Conservation (phyloP, 257 asterid species). For the Voacanga thouarsii region DNA sequence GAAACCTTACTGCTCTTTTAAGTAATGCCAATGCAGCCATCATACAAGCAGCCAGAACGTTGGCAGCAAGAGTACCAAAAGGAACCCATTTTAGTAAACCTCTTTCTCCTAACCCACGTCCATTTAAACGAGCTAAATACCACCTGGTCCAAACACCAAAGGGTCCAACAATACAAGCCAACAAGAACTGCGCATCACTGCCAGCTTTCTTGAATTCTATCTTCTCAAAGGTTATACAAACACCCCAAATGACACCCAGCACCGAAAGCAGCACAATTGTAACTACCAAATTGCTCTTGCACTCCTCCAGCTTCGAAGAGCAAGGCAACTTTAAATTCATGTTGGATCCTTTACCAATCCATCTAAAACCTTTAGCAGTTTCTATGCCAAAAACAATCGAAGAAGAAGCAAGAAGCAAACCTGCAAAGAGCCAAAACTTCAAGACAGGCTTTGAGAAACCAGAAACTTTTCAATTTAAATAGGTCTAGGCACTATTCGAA, state of each 20-base stretch:
- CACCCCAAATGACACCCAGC: slow-evolving; percentile 50
- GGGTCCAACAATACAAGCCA: slow-evolving; percentile 82
- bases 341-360: slow-evolving; percentile 29
- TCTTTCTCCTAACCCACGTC: slow-evolving; percentile 64
- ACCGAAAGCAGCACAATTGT: slow-evolving; percentile 36
- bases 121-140: slow-evolving; percentile 75
- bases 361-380: slow-evolving; percentile 63
- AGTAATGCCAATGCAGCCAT: slow-evolving; percentile 86
- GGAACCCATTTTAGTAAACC: slow-evolving; percentile 66
- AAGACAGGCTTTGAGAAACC: not conserved
- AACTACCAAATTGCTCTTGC: slow-evolving; percentile 24
- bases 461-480: not conserved
- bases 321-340: slow-evolving; percentile 3
- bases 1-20: slow-evolving; percentile 52
- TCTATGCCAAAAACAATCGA: slow-evolving; percentile 71
- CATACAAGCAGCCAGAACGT: slow-evolving; percentile 69
- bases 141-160: slow-evolving; percentile 90
- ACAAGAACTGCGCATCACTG: slow-evolving; percentile 45
- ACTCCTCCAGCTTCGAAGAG: slow-evolving; percentile 25
- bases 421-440: slow-evolving; percentile 27
- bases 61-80: slow-evolving; percentile 86
- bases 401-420: slow-evolving; percentile 59
- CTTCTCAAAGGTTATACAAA: slow-evolving; percentile 36
- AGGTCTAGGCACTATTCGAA: not conserved
- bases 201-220: slow-evolving; percentile 42